These are phyloP conservation scores for Pythium apleroticum DNA, from an alignment of 352 stramenopile species.

Conservation along the genomic window DNA sequence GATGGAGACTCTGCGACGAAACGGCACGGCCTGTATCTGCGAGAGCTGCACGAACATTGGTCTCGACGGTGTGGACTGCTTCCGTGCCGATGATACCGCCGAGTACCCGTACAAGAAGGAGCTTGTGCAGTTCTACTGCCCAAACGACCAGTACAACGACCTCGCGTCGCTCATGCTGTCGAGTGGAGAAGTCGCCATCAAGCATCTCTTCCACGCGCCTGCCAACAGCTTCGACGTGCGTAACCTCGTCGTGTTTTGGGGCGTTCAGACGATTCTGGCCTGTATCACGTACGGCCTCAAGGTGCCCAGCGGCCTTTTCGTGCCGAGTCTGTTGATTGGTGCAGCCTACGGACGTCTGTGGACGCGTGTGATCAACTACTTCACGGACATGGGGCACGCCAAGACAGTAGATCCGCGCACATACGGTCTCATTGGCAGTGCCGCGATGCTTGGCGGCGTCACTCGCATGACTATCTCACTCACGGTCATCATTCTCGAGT, in stretches of 20 bases:
- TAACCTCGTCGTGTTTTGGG: slow-evolving; percentile 77
- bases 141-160: slow-evolving; percentile 96
- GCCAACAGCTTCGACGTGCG: slow-evolving; percentile 71
- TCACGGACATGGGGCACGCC: slow-evolving; percentile 46
- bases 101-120: slow-evolving; percentile 85
- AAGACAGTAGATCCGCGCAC: slow-evolving; percentile 85
- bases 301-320: slow-evolving; percentile 96
- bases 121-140: slow-evolving; percentile 95
- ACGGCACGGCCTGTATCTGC: slow-evolving; percentile 70
- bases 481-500: slow-evolving; percentile 98
- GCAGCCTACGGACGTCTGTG: slow-evolving; percentile 93
- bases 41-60: slow-evolving; percentile 55
- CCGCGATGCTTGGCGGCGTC: slow-evolving; percentile 95
- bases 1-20: slow-evolving; percentile 67
- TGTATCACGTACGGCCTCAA: slow-evolving; percentile 96
- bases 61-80: slow-evolving; percentile 57
- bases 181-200: slow-evolving; percentile 92
- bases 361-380: slow-evolving; percentile 85
- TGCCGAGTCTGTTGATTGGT: slow-evolving; percentile 93
- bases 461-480: slow-evolving; percentile 98
- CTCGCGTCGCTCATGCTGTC: slow-evolving; percentile 95
- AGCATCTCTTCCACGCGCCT: slow-evolving; percentile 94
- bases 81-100: slow-evolving; percentile 62
- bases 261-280: slow-evolving; percentile 71
- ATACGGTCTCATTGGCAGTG: slow-evolving; percentile 96